Base-by-base conservation (phyloP, 495 filamentous ascomycete genomes). In the Venustampulla echinocandica region DNA sequence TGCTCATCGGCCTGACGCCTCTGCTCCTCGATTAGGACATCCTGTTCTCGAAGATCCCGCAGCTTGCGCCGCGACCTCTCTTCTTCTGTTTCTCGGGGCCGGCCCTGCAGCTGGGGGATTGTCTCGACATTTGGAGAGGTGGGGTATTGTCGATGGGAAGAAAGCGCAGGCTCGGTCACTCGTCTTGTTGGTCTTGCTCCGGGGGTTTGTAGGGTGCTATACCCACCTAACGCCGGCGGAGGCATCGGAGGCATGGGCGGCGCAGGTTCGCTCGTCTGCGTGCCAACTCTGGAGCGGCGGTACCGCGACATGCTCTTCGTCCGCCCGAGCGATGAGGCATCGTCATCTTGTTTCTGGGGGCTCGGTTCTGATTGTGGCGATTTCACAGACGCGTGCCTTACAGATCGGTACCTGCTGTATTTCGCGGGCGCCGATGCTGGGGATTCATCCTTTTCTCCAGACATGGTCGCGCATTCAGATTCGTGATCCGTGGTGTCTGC, bases 251-350 rank as follows among this genome's bases (percentile, higher is more conserved):
- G 56, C 4, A 18, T 7, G 14, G 28, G 14, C 6, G 25, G 4
- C 10, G 21, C n/a, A 23, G 14, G 17, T 23, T 41, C 14, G 27
- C n/a, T 30, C 27, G 11, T 7, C 25, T 22, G 37, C 9, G 44
- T 10, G 9, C 25, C 41, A n/a, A 38, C 27, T 23, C 48, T 54
- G 4, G 54, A 48, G 36, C 73, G 71, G 15, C 75, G 69, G 53
- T 81, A 81, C 38, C 77, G 70, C 55, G 75, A 77, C 70, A 76
- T 77, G 58, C 74, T 78, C 40, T 70, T 69, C 47, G 69, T 63
- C 18, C 33, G 28, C 15, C 15, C 14, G 9, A 32, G 13, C 25
- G 43, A 7, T 19, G 19, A 6, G 15, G 6, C 20, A 46, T 39
- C 21, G 41, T 45, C 32, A 15, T n/a, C 17, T 10, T 42, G 14